Evolutionary conservation across 2,329 filamentous ascomycete species (phyloP), one percentile per base, ranked within the genome.

Genomic region (Capronia epimyces): DNA sequence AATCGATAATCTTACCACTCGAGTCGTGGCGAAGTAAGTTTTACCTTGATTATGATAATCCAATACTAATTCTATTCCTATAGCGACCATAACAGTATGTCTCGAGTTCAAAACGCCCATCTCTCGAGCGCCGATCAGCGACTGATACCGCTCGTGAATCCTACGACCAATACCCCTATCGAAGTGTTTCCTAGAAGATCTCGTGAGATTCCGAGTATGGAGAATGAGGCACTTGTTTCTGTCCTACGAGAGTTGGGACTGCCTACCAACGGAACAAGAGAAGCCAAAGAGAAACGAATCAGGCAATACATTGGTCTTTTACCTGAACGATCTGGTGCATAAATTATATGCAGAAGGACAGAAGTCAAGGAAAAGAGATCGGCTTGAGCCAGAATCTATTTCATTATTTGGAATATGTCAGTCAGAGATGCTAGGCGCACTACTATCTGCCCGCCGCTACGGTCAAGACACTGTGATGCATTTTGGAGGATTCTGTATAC

Each of bases 261-360:
- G n/a, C n/a, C 34, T 42, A 42, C 43, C 40, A 45, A 51, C 20
- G 47, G 47, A 39, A 13, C 13, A 46, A 45, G 32, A 42, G 42
- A 40, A 46, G 36, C 49, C 25, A 46, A 51, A 24, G 49, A 51
- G 31, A 40, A 51, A 46, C 49, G 49, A 42, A 32, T 51, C 5
- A 51, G 49, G 29, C 42, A 40, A 43, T 41, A 46, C 49, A 46
- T 51, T 21, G 49, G 43, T 42, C 42, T 51, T 41, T 34, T 4
- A 40, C 34, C 49, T 41, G 16, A 20, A 41, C 43, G 6, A 1
- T 3, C n/a, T 21, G 31, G 3, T 46, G 32, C 43, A 43, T 49
- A 22, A 43, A 43, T 27, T n/a, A 49, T 15, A 43, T 43, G 43
- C 27, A 25, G 43, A 20, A 37, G 31, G 34, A 20, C 34, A 37